Base-by-base conservation (phyloP, 2,329 filamentous ascomycete genomes). In the Colletotrichum truncatum region DNA sequence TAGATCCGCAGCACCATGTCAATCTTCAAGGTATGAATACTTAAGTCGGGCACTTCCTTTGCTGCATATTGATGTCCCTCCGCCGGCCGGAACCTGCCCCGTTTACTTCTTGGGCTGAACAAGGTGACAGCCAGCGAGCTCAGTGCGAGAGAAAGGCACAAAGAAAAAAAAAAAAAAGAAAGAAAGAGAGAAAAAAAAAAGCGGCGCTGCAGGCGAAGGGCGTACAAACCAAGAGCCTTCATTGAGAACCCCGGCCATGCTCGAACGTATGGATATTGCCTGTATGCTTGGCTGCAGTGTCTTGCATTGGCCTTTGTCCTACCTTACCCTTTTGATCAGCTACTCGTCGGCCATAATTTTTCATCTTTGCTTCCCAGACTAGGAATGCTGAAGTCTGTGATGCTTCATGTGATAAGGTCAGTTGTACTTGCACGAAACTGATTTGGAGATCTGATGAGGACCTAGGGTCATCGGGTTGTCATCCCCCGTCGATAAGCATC, bases 1-100 rank as follows among this genome's bases (percentile, higher is more conserved):
- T 70, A 74, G 70, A 73, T 72, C 71, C 69, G 71, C 72, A 68
- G 65, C 70, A 70, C 67, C 69, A 61, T 53, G 25, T 26, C 25
- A 21, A 32, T 38, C 38, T 45, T 51, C 28, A 16, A 25, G 21
- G 30, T n/a, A 16, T 18, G 14, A 12, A 25, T 21, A 28, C 18
- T 49, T 18, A 43, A 23, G 25, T 25, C 43, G 4, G 59, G 41
- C 18, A 49, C 21, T 49, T 21, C 4, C n/a, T 49, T 4, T 49
- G 38, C 25, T n/a, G 26, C 55, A 41, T 41, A 23, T 21, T 39
- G 25, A n/a, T 30, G n/a, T 32, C 61, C 30, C 21, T 53, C 54
- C 39, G 61, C 38, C 36, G 43, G 38, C 38, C 53, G 55, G 46
- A 60, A 64, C 45, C 34, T 21, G 30, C 26, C 21, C 36, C 43